These are phyloP conservation scores for Fusarium bulbicola DNA, from an alignment of 2,329 filamentous ascomycete genomes.

Conservation along the genomic window DNA sequence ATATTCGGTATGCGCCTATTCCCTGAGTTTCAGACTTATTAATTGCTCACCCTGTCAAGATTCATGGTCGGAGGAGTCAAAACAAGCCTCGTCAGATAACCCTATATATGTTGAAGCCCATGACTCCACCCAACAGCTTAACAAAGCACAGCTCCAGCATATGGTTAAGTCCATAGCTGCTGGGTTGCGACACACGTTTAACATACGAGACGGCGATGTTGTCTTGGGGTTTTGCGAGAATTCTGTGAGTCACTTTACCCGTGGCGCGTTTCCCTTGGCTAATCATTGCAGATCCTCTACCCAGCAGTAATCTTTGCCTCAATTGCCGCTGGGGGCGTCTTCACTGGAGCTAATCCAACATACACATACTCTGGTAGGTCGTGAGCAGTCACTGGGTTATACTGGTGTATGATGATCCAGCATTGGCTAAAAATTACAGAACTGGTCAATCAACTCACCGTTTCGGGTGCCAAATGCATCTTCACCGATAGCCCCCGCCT, in stretches of 20 bases:
- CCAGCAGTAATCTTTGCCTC: background rate
- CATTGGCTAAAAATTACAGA: background rate
- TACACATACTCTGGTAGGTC: background rate
- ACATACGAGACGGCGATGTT: background rate
- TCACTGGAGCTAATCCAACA: slow-evolving; percentile 7
- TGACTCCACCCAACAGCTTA: background rate
- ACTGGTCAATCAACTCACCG: background rate
- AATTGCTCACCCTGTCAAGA: background rate
- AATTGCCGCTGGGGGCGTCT: slow-evolving; percentile 1
- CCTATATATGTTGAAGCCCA: background rate
- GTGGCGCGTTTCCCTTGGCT: background rate
- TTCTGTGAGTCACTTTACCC: too few relatives aligned
- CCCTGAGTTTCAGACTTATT: fast-evolving
- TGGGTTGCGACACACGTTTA: background rate
- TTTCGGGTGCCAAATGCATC: slow-evolving; percentile 1
- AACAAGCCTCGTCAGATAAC: background rate
- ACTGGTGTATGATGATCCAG: fast-evolving
- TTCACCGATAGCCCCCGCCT: background rate
- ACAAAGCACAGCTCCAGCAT: background rate
- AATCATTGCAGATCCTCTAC: background rate
- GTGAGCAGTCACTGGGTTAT: fast-evolving
- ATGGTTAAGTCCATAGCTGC: background rate
- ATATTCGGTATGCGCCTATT: background rate
- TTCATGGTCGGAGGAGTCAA: background rate
- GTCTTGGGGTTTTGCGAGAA: background rate